Base-by-base conservation (phyloP, 139 green algal species). In the Trebouxia sp. region DNA sequence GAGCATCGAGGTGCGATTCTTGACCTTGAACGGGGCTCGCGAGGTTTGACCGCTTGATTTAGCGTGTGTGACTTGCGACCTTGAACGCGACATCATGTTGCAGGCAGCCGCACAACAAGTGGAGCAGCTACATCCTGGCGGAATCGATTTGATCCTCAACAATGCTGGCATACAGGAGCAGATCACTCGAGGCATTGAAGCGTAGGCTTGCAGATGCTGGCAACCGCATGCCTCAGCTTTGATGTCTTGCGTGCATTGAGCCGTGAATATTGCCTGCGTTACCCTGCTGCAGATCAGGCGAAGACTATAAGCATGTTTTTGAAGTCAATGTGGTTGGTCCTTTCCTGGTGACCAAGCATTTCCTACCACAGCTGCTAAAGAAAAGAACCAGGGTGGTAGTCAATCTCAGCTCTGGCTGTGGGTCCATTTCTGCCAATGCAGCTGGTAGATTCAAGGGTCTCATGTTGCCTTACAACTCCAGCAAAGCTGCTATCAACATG, bases 401-500 rank as follows among this genome's bases (percentile, higher is more conserved):
- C 10, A 77, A 77, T 39, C 38, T 32, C 26, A 53, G 67, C 41
- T 77, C 67, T 11, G 11, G 38, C 39, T 53, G 24, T 38, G 67
- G 67, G 3, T 77, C 67, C 26, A 56, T 51, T 8, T 56, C 67
- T 28, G 41, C 67, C 35, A 37, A 39, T 15, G 39, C 26, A 14
- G 39, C 8, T 28, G 62, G 62, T 45, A 17, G 12, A 20, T 72
- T 72, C 28, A 35, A 35, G 15, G 62, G 62, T 9, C 6, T 56
- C 24, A 22, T 62, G 28, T 47, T 62, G 1, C n/a, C 72, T 1
- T 79, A 79, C 47, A 65, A 62, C n/a, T 65, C 45, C 43, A 79
- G 72, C 72, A 79, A 79, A 30, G 45, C 72, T 47, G 72, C 72
- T n/a, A 62, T 79, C 72, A 79, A 79, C 17, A 79, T 79, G 72